Evolutionary conservation across 73 alveolate genomes (phyloP).

Genomic region (Blepharisma japonicum): DNA sequence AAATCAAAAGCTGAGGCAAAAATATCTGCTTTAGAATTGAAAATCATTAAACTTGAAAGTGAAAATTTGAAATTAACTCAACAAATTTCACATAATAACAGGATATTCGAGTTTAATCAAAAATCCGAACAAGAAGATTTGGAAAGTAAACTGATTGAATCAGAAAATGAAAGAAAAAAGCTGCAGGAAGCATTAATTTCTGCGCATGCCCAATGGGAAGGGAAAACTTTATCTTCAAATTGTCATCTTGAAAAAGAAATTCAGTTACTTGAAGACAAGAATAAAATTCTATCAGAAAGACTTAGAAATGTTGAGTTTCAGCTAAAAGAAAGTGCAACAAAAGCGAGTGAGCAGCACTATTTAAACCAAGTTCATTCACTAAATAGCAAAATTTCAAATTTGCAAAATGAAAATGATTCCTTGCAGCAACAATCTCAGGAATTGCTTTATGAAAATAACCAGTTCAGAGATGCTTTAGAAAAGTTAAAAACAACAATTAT

Average conservation of each 20-base stretch:
- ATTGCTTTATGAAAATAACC: neutral
- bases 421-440: neutral
- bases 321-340: neutral
- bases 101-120: no score
- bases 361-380: neutral
- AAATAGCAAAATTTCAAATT: neutral
- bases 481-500: neutral
- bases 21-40: no score
- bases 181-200: neutral
- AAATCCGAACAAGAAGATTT: neutral
- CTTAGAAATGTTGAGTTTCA: neutral
- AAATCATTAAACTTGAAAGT: no score
- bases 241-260: conserved; percentile 24
- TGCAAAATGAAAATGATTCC: neutral
- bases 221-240: neutral
- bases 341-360: neutral
- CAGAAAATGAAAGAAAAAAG: conserved; percentile 11
- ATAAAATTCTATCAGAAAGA: neutral
- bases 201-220: neutral
- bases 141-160: neutral
- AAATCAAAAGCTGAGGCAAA: no score
- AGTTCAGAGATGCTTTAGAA: neutral
- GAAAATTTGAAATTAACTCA: no score
- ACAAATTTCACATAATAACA: no score
- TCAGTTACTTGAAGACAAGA: neutral